phyloP scores from a whole-genome alignment of 345 rosid species.

The rapeseed (Brassica napus) region Da-Ae NC_063445.1:36879001-36879500 shows the following conservation, averaged over 20 bases:
- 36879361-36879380: constrained; percentile 33
- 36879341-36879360: constrained; percentile 4
- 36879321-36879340: not conserved
- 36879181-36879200: too few species aligned
- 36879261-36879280: not conserved
- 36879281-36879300: too few species aligned
- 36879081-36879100: too few species aligned
- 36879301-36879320: not conserved
- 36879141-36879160: too few species aligned
- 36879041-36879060: too few species aligned
- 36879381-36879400: constrained; percentile 13
- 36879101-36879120: too few species aligned
- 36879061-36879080: too few species aligned
- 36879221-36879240: not conserved
- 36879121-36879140: too few species aligned
- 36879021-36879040: too few species aligned
- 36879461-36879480: not conserved
- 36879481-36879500: too few species aligned
- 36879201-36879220: not conserved
- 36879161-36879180: too few species aligned
- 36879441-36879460: not conserved
- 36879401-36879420: not conserved
- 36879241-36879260: constrained; percentile 7
- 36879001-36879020: too few species aligned
- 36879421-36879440: constrained; percentile 21